These are phyloP conservation scores for Macrolepiota dolichaula DNA, from an alignment of 768 basidiomycete species.

Conservation along the genomic window DNA sequence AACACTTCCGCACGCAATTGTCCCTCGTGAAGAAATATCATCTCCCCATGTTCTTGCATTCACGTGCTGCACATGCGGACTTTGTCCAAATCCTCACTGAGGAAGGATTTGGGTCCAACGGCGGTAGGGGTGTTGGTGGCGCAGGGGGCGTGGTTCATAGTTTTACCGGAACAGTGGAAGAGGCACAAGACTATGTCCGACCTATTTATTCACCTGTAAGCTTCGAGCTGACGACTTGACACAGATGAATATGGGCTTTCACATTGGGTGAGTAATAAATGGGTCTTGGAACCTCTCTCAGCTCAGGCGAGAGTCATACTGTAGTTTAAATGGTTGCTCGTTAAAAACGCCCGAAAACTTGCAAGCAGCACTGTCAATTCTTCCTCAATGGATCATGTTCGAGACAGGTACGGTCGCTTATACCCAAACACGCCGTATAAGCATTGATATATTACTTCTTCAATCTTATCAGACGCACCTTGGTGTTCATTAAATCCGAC, in stretches of 20 bases:
- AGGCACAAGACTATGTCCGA: conserved; percentile 51
- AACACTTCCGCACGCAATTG: conserved; percentile 66
- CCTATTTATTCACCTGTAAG: neutral
- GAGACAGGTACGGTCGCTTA: conserved; percentile 59
- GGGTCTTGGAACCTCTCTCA: neutral
- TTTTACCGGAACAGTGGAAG: conserved; percentile 66
- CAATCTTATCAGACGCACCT: conserved; percentile 49
- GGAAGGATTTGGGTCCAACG: conserved; percentile 58
- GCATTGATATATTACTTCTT: neutral
- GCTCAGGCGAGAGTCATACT: neutral
- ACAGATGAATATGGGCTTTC: conserved; percentile 74
- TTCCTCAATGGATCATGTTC: conserved; percentile 56
- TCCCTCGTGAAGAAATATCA: conserved; percentile 63
- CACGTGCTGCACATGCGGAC: conserved; percentile 70
- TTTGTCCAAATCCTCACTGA: conserved; percentile 62
- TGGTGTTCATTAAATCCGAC: conserved; percentile 72
- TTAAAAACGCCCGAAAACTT: conserved; percentile 72
- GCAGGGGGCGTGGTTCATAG: conserved; percentile 80
- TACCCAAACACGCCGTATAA: neutral
- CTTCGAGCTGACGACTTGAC: neutral
- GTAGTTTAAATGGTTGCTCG: conserved; percentile 71
- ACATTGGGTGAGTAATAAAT: conserved; percentile 42
- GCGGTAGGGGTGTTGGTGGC: conserved; percentile 52
- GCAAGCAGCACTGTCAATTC: conserved; percentile 49
- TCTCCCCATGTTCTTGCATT: conserved; percentile 80